Percentiles rank a stretch among this genome's conserved stretches.
These are phyloP conservation scores for Populus nigra DNA, from an alignment of 345 rosid species.

Conservation along the genomic window DNA sequence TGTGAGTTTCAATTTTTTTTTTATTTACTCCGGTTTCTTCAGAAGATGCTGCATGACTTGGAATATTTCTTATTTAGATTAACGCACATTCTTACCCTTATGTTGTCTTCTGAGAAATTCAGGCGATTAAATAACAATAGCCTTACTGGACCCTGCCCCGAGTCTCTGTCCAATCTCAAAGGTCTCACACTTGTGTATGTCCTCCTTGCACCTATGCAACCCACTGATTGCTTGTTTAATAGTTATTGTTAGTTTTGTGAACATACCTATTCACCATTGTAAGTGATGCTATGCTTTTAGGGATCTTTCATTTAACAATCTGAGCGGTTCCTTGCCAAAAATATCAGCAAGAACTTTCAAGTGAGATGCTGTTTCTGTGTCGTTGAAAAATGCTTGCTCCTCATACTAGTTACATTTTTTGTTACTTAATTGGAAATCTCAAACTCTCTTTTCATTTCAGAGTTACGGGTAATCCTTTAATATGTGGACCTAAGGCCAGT, in stretches of 20 bases:
- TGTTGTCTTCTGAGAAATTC: conserved; percentile 27
- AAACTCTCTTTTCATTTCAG: conserved; percentile 37
- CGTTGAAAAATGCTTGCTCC: conserved; percentile 2
- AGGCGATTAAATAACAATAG: conserved; percentile 98
- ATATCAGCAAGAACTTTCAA: conserved; percentile 90
- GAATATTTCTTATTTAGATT: not conserved
- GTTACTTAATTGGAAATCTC: conserved; percentile 9
- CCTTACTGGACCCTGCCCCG: conserved; percentile 74
- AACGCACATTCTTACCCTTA: conserved; percentile 1
- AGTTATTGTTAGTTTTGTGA: not conserved
- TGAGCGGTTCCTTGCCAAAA: conserved; percentile 90
- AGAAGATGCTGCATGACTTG: not conserved
- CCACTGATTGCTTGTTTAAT: not conserved
- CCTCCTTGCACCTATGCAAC: conserved; percentile 19
- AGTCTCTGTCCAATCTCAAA: conserved; percentile 70
- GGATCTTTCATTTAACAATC: conserved; percentile 89
- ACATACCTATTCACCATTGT: not conserved
- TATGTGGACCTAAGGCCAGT: conserved; percentile 69
- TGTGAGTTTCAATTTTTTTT: conserved; percentile 46
- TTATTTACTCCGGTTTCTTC: not conserved
- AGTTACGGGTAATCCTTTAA: conserved; percentile 72
- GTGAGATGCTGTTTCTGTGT: conserved; percentile 44
- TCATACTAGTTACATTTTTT: not conserved
- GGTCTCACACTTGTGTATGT: conserved; percentile 90
- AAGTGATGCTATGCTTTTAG: conserved; percentile 38